A percentile compares a stretch with the other conserved stretches of the same genome.
Evolutionary conservation across 164 flowering plant genomes (phyloP).

Genomic region (Magnolia changhungtana): DNA sequence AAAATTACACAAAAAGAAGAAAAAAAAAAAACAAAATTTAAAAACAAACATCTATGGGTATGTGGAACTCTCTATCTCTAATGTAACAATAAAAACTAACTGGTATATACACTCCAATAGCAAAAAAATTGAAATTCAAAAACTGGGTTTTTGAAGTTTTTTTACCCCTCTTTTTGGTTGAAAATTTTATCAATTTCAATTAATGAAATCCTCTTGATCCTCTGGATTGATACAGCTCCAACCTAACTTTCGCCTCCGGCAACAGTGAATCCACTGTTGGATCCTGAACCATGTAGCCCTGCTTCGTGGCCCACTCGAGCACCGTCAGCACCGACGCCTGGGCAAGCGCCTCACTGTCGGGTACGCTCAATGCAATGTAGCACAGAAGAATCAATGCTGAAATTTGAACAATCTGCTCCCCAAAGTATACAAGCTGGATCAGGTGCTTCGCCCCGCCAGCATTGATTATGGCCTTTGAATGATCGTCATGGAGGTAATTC

Average conservation of each 20-base stretch:
- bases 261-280: slow-evolving; percentile 32
- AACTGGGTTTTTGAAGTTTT: background rate
- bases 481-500: slow-evolving; percentile 58
- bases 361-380: slow-evolving; percentile 58
- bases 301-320: slow-evolving; percentile 78
- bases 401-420: slow-evolving; percentile 59
- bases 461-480: slow-evolving; percentile 60
- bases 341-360: slow-evolving; percentile 66
- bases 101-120: background rate
- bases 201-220: slow-evolving; percentile 42
- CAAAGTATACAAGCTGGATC: slow-evolving; percentile 68
- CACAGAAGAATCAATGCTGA: slow-evolving; percentile 51
- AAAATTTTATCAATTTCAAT: background rate
- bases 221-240: slow-evolving; percentile 77
- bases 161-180: background rate
- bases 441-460: slow-evolving; percentile 65
- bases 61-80: background rate
- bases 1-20: no score
- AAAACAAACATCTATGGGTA: background rate
- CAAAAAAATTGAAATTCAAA: no score
- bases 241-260: slow-evolving; percentile 58
- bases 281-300: slow-evolving; percentile 38
- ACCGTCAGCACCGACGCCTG: slow-evolving; percentile 66
- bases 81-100: background rate
- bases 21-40: no score